These are phyloP conservation scores for Handroanthus guayacan DNA, from an alignment of 257 asterid species.

Conservation along the genomic window DNA sequence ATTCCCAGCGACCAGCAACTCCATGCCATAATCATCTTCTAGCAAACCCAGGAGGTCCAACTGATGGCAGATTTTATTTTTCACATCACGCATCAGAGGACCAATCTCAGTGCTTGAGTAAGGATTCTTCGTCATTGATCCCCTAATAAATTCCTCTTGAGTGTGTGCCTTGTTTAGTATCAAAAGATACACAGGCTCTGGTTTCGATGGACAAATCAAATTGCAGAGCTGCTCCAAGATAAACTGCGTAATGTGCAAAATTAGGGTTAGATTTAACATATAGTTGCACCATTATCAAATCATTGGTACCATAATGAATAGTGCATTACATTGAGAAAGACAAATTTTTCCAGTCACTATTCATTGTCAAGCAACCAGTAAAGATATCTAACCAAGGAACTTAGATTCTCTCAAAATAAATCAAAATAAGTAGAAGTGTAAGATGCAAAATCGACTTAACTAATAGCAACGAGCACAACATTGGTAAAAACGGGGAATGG, in stretches of 20 bases:
- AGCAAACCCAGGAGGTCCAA: conserved; percentile 94
- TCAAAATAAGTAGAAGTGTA: conserved; percentile 1
- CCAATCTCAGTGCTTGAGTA: conserved; percentile 97
- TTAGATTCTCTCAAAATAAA: not conserved
- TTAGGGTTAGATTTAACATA: conserved; percentile 25
- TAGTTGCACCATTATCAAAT: not conserved
- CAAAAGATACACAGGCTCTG: conserved; percentile 81
- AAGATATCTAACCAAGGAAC: conserved; percentile 22
- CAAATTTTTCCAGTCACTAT: conserved; percentile 4
- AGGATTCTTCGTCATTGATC: conserved; percentile 99
- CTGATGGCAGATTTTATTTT: conserved; percentile 97
- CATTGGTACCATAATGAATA: conserved; percentile 21
- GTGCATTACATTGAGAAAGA: conserved; percentile 8
- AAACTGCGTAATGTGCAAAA: conserved; percentile 57
- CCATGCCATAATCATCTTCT: conserved; percentile 99
- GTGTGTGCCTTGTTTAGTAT: conserved; percentile 96
- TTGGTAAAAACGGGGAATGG: conserved; percentile 2
- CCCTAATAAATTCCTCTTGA: conserved; percentile 98
- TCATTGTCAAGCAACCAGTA: conserved; percentile 14
- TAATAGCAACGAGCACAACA: conserved; percentile 16
- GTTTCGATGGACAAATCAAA: conserved; percentile 93
- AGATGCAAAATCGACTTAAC: conserved; percentile 25
- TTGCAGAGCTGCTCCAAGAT: conserved; percentile 99
- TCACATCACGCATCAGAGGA: conserved; percentile 99
- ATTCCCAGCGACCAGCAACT: conserved; percentile 91